phyloP scores from a whole-genome alignment of 257 asterid genomes.

The Solanum appendiculatum region DNA sequence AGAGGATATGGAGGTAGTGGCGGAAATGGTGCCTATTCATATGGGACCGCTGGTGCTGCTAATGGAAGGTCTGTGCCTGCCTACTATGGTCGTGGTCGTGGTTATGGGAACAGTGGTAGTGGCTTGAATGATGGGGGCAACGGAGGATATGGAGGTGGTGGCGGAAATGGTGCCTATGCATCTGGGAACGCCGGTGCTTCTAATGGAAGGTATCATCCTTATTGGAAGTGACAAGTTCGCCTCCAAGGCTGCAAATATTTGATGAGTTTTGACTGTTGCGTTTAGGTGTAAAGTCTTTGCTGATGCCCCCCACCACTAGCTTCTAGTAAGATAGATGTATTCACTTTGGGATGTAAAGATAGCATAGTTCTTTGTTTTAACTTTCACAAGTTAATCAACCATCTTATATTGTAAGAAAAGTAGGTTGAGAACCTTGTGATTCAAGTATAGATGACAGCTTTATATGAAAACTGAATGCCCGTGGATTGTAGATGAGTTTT shows the following conservation, averaged over 20 bases:
- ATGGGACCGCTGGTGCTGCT: too few relatives aligned
- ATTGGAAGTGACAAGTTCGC: constrained; percentile 40
- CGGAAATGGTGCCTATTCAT: too few relatives aligned
- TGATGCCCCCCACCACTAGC: background rate
- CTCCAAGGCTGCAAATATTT: constrained; percentile 2
- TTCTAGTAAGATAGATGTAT: background rate
- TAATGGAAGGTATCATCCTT: constrained; percentile 70
- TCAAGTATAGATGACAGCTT: background rate
- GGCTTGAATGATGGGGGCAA: background rate
- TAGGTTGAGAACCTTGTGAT: background rate
- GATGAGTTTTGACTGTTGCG: background rate
- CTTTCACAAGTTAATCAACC: background rate
- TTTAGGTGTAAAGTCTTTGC: background rate
- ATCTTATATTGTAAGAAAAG: background rate
- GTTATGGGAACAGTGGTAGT: constrained; percentile 22
- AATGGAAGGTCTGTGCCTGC: constrained; percentile 12
- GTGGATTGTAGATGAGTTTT: background rate
- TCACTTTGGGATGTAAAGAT: background rate
- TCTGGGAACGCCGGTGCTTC: too few relatives aligned
- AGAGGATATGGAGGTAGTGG: too few relatives aligned
- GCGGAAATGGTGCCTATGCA: constrained; percentile 1
- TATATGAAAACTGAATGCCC: background rate
- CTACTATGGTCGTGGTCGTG: constrained; percentile 41
- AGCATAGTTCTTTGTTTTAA: background rate
- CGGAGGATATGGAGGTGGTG: constrained; percentile 4